These are phyloP conservation scores for Trichoderma hamatum DNA, from an alignment of 2,329 filamentous ascomycete genomes.

Conservation along the genomic window DNA sequence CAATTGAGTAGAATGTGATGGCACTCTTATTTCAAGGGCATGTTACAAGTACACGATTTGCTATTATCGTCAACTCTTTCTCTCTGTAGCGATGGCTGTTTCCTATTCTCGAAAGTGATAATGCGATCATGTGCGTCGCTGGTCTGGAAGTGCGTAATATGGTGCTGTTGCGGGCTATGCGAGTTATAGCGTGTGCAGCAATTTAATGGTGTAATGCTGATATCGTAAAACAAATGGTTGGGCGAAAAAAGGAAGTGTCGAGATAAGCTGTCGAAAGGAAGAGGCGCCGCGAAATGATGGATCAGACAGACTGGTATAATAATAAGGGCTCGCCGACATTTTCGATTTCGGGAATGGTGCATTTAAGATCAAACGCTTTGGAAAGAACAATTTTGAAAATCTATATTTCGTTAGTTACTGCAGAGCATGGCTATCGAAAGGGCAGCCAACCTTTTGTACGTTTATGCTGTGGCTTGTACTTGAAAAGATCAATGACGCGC, in stretches of 20 bases:
- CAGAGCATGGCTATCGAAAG: background rate
- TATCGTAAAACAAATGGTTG: conserved; percentile 9
- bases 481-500: conserved; percentile 95
- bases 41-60: background rate
- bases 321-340: conserved; percentile 95
- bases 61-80: background rate
- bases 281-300: background rate
- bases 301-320: conserved; percentile 72
- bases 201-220: background rate
- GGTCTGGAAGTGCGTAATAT: background rate
- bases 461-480: conserved; percentile 99
- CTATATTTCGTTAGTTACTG: conserved; percentile 50
- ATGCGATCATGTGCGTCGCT: background rate
- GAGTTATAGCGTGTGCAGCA: background rate
- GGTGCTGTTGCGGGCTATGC: background rate
- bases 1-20: background rate
- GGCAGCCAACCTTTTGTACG: conserved; percentile 78
- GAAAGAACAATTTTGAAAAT: conserved; percentile 99
- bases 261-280: background rate
- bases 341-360: conserved; percentile 98
- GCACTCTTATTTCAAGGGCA: background rate
- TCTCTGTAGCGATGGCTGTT: background rate
- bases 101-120: background rate
- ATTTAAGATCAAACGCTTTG: conserved; percentile 98
- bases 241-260: background rate